Evolutionary conservation across 441 rosid species (phyloP).

Genomic region (Omphalea diandra): DNA sequence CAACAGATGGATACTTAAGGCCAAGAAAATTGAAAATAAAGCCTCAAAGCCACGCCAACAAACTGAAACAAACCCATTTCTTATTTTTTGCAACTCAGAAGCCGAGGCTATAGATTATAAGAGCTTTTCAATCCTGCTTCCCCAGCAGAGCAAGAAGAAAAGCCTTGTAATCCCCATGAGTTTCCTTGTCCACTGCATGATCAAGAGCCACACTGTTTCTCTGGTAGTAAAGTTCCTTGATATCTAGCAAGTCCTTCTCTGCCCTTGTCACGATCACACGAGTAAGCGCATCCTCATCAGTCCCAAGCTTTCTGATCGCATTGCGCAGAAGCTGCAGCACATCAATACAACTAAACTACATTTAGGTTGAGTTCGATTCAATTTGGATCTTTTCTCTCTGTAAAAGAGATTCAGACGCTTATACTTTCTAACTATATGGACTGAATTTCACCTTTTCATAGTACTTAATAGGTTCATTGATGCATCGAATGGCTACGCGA

Average conservation of each 20-base stretch:
- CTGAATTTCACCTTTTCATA: conserved; percentile 44
- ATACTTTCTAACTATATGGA: no score
- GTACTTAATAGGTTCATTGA: conserved; percentile 46
- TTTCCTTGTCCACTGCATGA: conserved; percentile 50
- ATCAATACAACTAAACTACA: not conserved
- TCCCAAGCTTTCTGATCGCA: conserved; percentile 42
- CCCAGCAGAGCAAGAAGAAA: conserved; percentile 60
- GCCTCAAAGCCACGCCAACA: conserved; percentile 21
- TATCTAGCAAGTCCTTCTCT: conserved; percentile 53
- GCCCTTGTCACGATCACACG: conserved; percentile 61
- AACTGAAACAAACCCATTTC: conserved; percentile 3
- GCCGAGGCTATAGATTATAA: not conserved
- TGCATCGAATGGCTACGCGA: conserved; percentile 48
- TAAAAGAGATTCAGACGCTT: not conserved
- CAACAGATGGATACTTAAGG: not conserved
- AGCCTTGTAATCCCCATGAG: conserved; percentile 52
- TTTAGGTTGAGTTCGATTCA: not conserved
- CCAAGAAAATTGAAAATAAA: not conserved
- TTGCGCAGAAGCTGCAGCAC: conserved; percentile 46
- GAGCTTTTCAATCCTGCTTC: conserved; percentile 31
- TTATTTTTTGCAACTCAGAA: not conserved
- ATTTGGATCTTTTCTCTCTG: no score
- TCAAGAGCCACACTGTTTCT: conserved; percentile 53
- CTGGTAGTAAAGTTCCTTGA: conserved; percentile 57
- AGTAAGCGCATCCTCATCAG: conserved; percentile 62